Evolutionary conservation across 345 rosid species (phyloP).

Genomic region (Populus ilicifolia): DNA sequence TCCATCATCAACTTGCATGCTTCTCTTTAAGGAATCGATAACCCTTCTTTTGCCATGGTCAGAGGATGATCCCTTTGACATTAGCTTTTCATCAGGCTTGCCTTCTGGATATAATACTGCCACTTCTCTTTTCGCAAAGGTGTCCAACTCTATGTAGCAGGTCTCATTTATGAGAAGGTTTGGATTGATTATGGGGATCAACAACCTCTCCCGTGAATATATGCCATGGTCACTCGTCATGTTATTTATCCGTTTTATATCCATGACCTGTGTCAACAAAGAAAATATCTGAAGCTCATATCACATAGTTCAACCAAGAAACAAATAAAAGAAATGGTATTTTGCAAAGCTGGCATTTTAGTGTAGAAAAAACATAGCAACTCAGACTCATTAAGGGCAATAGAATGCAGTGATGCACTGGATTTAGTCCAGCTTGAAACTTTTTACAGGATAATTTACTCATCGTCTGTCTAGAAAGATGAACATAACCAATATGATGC

Average conservation of each 20-base stretch:
- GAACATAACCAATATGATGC: background rate
- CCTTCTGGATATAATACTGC: constrained; percentile 80
- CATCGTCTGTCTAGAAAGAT: background rate
- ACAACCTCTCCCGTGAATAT: constrained; percentile 73
- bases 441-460: background rate
- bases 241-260: constrained; percentile 74
- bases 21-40: constrained; percentile 67
- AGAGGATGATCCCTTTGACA: constrained; percentile 38
- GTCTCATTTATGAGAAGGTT: constrained; percentile 50
- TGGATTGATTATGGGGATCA: constrained; percentile 72
- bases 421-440: background rate
- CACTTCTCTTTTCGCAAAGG: constrained; percentile 67
- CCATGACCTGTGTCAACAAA: constrained; percentile 54
- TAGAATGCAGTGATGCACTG: background rate
- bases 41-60: constrained; percentile 55
- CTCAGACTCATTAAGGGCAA: background rate
- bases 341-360: background rate
- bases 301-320: background rate
- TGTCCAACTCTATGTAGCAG: constrained; percentile 81
- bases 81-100: constrained; percentile 34
- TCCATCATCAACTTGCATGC: constrained; percentile 88
- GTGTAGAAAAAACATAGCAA: background rate
- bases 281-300: background rate
- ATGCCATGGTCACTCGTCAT: constrained; percentile 91
- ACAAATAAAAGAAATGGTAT: background rate